phyloP scores from a whole-genome alignment of 345 rosid species.

The Jatropha curcas region DNA sequence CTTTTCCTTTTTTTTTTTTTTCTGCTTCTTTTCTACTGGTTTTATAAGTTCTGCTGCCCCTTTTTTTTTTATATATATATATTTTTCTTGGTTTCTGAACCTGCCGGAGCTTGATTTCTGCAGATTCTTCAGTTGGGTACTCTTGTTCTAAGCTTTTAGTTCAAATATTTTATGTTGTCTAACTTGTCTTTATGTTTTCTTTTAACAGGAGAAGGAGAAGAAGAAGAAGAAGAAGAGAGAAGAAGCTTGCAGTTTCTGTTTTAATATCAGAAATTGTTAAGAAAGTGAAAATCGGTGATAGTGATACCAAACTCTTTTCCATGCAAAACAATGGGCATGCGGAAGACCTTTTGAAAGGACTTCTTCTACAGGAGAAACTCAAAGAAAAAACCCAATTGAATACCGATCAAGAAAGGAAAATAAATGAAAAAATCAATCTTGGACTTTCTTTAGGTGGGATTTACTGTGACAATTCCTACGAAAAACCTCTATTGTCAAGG shows the following conservation, averaged over 20 bases:
- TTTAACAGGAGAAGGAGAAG: neutral
- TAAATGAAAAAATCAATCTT: conserved; percentile 16
- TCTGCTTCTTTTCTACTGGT: neutral
- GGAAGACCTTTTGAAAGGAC: neutral
- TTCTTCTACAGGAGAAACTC: neutral
- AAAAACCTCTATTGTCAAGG: neutral
- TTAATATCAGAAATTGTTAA: conserved; percentile 6
- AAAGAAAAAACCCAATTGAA: neutral
- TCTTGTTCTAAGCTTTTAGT: neutral
- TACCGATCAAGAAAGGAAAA: neutral
- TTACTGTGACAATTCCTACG: conserved; percentile 4
- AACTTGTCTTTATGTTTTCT: neutral
- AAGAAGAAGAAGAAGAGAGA: too few species aligned
- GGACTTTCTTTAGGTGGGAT: conserved; percentile 26
- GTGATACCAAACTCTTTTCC: neutral
- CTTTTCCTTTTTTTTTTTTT: neutral
- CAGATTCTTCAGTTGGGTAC: neutral
- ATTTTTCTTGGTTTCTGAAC: neutral
- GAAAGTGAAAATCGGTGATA: neutral
- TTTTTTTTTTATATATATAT: neutral
- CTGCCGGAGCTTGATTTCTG: neutral
- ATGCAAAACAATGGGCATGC: neutral
- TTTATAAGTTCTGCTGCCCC: neutral
- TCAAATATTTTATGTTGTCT: neutral
- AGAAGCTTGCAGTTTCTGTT: neutral